phyloP scores from a whole-genome alignment of 1,284 basidiomycete species.

The Lignosus rhinocerotis region DNA sequence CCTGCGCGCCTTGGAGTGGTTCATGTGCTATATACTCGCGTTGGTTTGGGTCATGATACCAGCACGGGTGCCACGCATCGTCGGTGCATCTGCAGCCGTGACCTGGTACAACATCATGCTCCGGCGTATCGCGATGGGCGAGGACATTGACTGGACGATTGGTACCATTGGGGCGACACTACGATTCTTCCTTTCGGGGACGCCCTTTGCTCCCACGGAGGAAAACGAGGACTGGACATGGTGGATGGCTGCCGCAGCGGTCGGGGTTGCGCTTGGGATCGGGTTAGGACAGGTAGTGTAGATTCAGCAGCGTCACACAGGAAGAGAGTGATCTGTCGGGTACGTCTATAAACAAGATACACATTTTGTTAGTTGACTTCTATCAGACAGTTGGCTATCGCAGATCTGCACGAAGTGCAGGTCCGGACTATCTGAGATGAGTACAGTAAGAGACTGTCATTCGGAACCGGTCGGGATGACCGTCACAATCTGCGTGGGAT shows the following conservation, averaged over 20 bases:
- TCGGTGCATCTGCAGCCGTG: conserved; percentile 30
- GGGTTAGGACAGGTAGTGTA: conserved; percentile 8
- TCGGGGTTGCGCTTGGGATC: conserved; percentile 6
- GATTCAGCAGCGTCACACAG: not conserved
- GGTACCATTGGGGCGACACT: conserved; percentile 25
- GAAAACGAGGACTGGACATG: not conserved
- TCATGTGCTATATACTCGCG: conserved; percentile 6
- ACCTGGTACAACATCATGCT: conserved; percentile 31
- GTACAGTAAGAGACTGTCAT: too few species aligned
- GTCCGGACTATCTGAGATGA: too few species aligned
- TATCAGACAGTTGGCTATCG: too few species aligned
- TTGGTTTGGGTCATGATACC: conserved; percentile 22
- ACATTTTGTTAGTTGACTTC: too few species aligned
- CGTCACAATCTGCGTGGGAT: too few species aligned
- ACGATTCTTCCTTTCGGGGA: conserved; percentile 25
- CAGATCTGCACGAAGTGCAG: too few species aligned
- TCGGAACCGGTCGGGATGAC: too few species aligned
- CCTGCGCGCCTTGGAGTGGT: conserved; percentile 16
- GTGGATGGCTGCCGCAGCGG: conserved; percentile 3
- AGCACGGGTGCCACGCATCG: conserved; percentile 24
- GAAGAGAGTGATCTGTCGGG: too few species aligned
- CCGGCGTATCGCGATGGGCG: conserved; percentile 24
- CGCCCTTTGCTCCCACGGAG: conserved; percentile 16
- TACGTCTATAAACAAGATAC: too few species aligned
- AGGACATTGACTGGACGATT: conserved; percentile 19